phyloP scores from a whole-genome alignment of 768 basidiomycete species.

The Lanmaoa pseudosensibilis region DNA sequence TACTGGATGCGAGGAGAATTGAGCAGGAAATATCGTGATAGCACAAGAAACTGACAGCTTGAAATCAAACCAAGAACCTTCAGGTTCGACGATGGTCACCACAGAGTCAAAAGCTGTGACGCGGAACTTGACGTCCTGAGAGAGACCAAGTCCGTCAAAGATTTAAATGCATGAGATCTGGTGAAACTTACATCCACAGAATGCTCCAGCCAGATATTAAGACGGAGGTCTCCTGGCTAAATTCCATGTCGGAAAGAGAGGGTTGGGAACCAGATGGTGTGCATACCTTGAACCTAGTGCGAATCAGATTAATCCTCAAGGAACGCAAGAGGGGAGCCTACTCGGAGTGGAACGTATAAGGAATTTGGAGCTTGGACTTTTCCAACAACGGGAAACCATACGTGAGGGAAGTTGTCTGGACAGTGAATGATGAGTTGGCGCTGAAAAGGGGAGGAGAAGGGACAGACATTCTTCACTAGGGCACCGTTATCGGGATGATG shows the following conservation, averaged over 20 bases:
- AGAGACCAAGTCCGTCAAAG: neutral
- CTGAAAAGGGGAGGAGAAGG: neutral
- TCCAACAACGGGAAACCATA: slow-evolving; percentile 55
- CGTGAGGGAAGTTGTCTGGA: slow-evolving; percentile 57
- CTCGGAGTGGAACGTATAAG: slow-evolving; percentile 82
- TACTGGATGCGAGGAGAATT: slow-evolving; percentile 30
- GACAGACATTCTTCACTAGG: slow-evolving; percentile 72
- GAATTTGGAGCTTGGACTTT: slow-evolving; percentile 60
- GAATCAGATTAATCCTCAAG: slow-evolving; percentile 4
- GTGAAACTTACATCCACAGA: slow-evolving; percentile 50
- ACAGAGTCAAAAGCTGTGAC: slow-evolving; percentile 72
- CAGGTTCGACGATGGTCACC: slow-evolving; percentile 79
- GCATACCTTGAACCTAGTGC: slow-evolving; percentile 59
- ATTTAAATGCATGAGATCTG: neutral
- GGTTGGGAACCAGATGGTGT: neutral
- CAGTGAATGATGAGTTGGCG: neutral
- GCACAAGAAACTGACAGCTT: slow-evolving; percentile 60
- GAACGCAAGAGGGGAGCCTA: slow-evolving; percentile 39
- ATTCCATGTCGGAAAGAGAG: slow-evolving; percentile 7
- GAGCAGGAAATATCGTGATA: neutral
- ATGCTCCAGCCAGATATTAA: slow-evolving; percentile 78
- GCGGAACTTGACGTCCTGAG: slow-evolving; percentile 57
- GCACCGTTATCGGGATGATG: slow-evolving; percentile 60
- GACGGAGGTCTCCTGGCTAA: slow-evolving; percentile 73
- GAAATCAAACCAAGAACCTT: slow-evolving; percentile 72